Base-by-base conservation (phyloP, 345 rosid species). In the Aquilaria malaccensis region DNA sequence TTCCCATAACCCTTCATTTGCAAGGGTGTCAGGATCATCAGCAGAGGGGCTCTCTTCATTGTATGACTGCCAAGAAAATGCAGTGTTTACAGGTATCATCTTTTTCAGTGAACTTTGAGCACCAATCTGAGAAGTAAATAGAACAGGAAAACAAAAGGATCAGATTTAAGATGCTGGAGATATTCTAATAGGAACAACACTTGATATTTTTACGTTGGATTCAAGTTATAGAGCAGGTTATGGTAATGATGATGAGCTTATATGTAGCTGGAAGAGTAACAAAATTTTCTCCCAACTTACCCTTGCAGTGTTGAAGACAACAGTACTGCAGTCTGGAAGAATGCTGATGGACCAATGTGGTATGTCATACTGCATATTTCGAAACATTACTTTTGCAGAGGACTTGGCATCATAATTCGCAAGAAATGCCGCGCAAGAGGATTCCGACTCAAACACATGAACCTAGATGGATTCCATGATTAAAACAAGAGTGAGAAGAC, bases 281-380 rank as follows among this genome's bases (percentile, higher is more conserved):
- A 56, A 4, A 2, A n/a, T 15, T 57, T 37, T 37, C 37, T 45
- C 30, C 46, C 37, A 14, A 49, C 74, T 76, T 66, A 85, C 95
- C 86, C 70, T 69, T 53, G 96, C 96, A 45, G 96, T 85, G 81
- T 88, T 88, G 74, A 76, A 81, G 56, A 78, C 87, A 6, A 75
- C 77, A 32, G 76, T 88, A 74, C 81, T 80, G 81, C 96, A 88
- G 69, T 83, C 87, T 49, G 91, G 96, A 29, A 88, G 91, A 51
- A 88, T 68, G 77, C 91, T 88, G 77, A 88, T 59, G 33, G 96
- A 88, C 96, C 96, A 88, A 33, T 84, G 81, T 15, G 87, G 96
- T 52, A 88, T 70, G 51, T 83, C 79, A 61, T 83, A 85, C 53
- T 78, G 84, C 51, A 33, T 55, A 59, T 75, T 79, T 50, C 80